Percentiles rank a stretch among this genome's conserved stretches.
These are phyloP conservation scores for Suillus subluteus DNA, from an alignment of 768 basidiomycete species.

Conservation along the genomic window DNA sequence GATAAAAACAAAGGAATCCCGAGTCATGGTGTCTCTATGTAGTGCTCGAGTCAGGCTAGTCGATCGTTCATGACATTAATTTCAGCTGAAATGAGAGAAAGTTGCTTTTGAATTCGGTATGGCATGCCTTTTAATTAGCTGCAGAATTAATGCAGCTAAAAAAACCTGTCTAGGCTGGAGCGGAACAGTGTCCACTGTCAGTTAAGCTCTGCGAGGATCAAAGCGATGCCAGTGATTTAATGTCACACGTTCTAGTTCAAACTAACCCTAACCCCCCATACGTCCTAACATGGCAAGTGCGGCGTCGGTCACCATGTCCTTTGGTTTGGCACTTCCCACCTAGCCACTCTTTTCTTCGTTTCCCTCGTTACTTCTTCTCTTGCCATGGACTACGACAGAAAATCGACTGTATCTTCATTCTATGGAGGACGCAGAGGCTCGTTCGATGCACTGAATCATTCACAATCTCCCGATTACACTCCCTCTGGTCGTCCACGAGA, in stretches of 20 bases:
- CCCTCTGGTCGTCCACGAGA: slow-evolving; percentile 48
- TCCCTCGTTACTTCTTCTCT: slow-evolving; percentile 4
- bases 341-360: slow-evolving; percentile 9
- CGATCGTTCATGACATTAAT: not conserved
- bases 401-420: slow-evolving; percentile 81
- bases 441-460: slow-evolving; percentile 58
- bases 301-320: slow-evolving; percentile 1
- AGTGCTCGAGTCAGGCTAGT: not conserved
- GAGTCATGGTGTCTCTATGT: not conserved
- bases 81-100: too few species aligned
- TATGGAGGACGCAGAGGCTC: slow-evolving; percentile 65
- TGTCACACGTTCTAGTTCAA: not conserved
- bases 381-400: slow-evolving; percentile 75
- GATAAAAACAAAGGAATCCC: not conserved
- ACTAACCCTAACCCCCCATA: slow-evolving; percentile 32
- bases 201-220: not conserved
- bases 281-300: slow-evolving; percentile 6
- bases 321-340: slow-evolving; percentile 19
- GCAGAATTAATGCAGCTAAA: not conserved
- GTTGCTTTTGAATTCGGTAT: not conserved
- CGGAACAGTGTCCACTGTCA: not conserved
- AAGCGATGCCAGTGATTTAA: not conserved
- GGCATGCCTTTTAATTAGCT: not conserved
- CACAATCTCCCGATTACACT: slow-evolving; percentile 39
- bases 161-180: not conserved